phyloP scores from a whole-genome alignment of 345 rosid genomes.

The Linum tenue region DNA sequence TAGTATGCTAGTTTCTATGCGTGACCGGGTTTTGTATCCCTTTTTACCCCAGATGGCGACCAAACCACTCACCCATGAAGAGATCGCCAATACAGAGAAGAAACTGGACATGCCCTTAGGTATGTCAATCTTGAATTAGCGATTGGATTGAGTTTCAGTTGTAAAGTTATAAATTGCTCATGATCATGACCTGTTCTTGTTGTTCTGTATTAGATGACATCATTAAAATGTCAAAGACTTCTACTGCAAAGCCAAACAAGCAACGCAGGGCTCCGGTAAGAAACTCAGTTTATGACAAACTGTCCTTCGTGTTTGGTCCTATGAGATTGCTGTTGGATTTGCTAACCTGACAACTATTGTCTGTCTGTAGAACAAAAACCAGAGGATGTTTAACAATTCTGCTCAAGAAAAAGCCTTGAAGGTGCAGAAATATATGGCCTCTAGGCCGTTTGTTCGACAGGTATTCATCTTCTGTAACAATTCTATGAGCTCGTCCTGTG shows the following conservation, averaged over 20 bases:
- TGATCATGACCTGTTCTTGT: conserved; percentile 1
- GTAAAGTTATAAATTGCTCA: not conserved
- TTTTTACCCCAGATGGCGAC: conserved; percentile 40
- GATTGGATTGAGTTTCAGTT: not conserved
- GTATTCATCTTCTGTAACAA: conserved; percentile 20
- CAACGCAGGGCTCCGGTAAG: conserved; percentile 45
- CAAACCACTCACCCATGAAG: conserved; percentile 60
- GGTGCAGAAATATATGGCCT: conserved; percentile 45
- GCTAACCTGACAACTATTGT: not conserved
- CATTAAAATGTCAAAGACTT: conserved; percentile 70
- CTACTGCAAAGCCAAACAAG: conserved; percentile 37
- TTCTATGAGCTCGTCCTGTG: not conserved
- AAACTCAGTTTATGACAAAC: conserved; percentile 1
- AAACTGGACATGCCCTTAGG: conserved; percentile 88
- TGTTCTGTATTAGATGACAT: conserved; percentile 45
- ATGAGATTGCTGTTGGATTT: conserved; percentile 8
- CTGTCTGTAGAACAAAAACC: conserved; percentile 48
- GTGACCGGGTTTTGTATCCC: no score
- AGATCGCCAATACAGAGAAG: conserved; percentile 79
- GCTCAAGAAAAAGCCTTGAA: conserved; percentile 39
- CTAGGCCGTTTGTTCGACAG: conserved; percentile 72
- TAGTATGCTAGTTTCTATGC: no score
- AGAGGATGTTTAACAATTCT: conserved; percentile 30
- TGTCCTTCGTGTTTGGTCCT: not conserved
- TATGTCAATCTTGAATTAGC: conserved; percentile 14